Conservation (phyloP, 495 filamentous ascomycete species). For the Corynascus novoguineensis region DNA sequence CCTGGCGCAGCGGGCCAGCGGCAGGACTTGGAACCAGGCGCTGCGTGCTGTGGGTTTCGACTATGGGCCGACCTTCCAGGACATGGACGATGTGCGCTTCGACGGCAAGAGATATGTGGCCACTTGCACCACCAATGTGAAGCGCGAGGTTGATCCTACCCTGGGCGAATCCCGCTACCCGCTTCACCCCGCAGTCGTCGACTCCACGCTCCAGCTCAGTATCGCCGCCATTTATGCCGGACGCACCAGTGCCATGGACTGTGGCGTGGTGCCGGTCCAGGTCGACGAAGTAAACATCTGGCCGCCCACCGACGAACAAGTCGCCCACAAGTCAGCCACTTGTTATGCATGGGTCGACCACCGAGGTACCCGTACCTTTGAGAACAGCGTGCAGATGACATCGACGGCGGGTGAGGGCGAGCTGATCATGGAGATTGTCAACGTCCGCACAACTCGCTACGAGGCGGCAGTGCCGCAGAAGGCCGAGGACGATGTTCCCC, state of each 20-base stretch:
- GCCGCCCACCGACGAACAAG: constrained; percentile 20
- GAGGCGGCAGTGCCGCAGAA: constrained; percentile 33
- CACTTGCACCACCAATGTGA: constrained; percentile 19
- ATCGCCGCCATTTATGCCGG: constrained; percentile 33
- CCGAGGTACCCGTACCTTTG: not conserved
- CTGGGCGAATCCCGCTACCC: constrained; percentile 35
- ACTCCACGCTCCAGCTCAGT: constrained; percentile 31
- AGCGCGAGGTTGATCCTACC: constrained; percentile 16
- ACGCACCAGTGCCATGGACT: constrained; percentile 14
- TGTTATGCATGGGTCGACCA: not conserved
- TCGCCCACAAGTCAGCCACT: not conserved
- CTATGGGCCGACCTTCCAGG: constrained; percentile 36
- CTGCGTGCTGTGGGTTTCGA: constrained; percentile 34
- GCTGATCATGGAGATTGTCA: constrained; percentile 28
- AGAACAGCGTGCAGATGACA: constrained; percentile 2
- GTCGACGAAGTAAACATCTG: constrained; percentile 34
- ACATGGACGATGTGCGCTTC: constrained; percentile 22
- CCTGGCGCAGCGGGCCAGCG: constrained; percentile 20
- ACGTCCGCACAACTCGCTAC: constrained; percentile 27
- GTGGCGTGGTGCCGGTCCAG: constrained; percentile 33
- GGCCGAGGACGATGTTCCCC: too few species aligned
- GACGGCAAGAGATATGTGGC: constrained; percentile 25
- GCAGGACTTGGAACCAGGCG: constrained; percentile 32
- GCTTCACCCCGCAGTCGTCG: constrained; percentile 37
- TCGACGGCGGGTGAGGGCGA: constrained; percentile 16